phyloP scores from a whole-genome alignment of 2,329 filamentous ascomycete species.

The Boeremia lycopersici region DNA sequence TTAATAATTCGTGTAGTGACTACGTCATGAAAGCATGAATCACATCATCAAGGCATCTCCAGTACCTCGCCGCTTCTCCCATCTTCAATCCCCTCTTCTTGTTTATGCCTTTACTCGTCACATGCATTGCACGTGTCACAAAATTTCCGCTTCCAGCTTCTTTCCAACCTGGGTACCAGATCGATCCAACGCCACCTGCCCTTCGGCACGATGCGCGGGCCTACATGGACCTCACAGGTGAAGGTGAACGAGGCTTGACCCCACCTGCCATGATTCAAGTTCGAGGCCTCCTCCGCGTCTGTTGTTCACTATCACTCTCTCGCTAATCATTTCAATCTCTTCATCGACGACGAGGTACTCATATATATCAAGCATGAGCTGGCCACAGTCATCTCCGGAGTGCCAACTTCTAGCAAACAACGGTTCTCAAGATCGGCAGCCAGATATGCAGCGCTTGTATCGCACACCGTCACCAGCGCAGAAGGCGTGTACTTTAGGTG shows the following conservation, averaged over 20 bases:
- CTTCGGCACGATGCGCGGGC: background rate
- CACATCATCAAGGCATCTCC: too few relatives aligned
- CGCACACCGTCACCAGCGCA: slow-evolving; percentile 20
- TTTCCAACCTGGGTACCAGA: too few relatives aligned
- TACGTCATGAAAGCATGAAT: background rate
- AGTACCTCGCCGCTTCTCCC: too few relatives aligned
- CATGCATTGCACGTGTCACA: too few relatives aligned
- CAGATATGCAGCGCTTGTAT: background rate
- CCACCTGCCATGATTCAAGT: too few relatives aligned
- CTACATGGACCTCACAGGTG: background rate
- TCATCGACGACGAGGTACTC: background rate
- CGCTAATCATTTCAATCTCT: background rate
- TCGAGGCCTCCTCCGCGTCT: background rate
- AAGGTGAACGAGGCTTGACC: slow-evolving; percentile 11
- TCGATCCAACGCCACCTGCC: too few relatives aligned
- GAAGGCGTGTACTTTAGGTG: background rate
- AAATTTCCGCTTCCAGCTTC: too few relatives aligned
- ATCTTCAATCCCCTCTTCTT: too few relatives aligned
- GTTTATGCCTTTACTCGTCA: too few relatives aligned
- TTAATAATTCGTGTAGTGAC: background rate
- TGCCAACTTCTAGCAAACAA: too few relatives aligned
- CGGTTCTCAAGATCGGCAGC: too few relatives aligned
- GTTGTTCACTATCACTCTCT: background rate
- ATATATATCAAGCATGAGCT: background rate
- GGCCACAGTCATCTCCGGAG: background rate